phyloP scores from a whole-genome alignment of 768 basidiomycete species.

The Phanerochaete sordida region DNA sequence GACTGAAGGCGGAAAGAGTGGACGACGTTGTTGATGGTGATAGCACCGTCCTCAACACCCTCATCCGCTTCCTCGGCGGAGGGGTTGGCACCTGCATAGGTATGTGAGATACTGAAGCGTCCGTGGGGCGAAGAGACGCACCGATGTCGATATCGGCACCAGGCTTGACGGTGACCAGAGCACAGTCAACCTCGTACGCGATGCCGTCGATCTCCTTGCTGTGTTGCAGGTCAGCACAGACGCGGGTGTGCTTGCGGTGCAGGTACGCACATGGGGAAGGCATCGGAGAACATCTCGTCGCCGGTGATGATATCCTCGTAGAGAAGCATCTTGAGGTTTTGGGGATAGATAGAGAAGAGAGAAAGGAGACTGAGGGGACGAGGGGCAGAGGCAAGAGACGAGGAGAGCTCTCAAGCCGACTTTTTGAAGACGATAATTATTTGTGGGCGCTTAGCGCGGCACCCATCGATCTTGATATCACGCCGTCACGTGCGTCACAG shows the following conservation, averaged over 20 bases:
- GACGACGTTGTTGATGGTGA: conserved; percentile 82
- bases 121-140: conserved; percentile 27
- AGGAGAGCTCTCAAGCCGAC: conserved; percentile 11
- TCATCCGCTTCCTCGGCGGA: conserved; percentile 86
- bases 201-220: conserved; percentile 79
- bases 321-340: conserved; percentile 57
- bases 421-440: conserved; percentile 16
- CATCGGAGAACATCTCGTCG: conserved; percentile 95
- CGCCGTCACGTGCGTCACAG: conserved; percentile 21
- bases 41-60: conserved; percentile 72
- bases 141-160: conserved; percentile 90
- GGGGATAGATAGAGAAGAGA: conserved; percentile 12
- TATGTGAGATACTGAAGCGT: conserved; percentile 6
- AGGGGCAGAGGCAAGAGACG: conserved; percentile 8
- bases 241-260: conserved; percentile 7
- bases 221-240: conserved; percentile 7
- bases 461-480: conserved; percentile 28
- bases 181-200: conserved; percentile 86
- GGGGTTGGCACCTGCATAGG: conserved; percentile 78
- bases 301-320: conserved; percentile 68
- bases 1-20: conserved; percentile 86
- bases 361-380: conserved; percentile 18
- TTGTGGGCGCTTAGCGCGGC: conserved; percentile 3
- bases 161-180: conserved; percentile 60
- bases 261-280: conserved; percentile 70